phyloP scores from a whole-genome alignment of 352 stramenopile genomes.

The Phytophthora ramorum region DNA sequence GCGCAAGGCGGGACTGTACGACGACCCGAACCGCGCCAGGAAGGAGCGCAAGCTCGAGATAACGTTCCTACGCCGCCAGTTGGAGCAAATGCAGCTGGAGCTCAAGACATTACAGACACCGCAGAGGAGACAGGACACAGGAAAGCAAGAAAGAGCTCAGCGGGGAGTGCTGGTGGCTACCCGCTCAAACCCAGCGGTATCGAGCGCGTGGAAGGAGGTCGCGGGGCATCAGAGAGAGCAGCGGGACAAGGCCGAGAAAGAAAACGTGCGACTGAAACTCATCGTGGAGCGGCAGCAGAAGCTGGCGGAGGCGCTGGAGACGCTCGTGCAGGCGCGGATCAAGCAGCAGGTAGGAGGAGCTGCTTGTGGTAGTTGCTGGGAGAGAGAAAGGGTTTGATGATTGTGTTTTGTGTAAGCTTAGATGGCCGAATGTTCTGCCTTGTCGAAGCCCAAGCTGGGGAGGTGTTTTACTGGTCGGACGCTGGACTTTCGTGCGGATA shows the following conservation, averaged over 20 bases:
- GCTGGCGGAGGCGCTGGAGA: conserved; percentile 40
- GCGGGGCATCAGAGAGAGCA: conserved; percentile 34
- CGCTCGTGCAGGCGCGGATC: conserved; percentile 35
- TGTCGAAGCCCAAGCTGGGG: conserved; percentile 21
- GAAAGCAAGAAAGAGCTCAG: not conserved
- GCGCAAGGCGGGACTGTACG: conserved; percentile 32
- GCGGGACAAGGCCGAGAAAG: conserved; percentile 39
- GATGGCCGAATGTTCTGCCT: conserved; percentile 30
- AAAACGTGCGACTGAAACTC: conserved; percentile 43
- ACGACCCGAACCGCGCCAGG: conserved; percentile 47
- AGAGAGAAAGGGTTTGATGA: not conserved
- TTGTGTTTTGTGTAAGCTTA: conserved; percentile 13
- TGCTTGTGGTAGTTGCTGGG: not conserved
- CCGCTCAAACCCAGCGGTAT: conserved; percentile 15
- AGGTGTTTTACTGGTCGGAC: conserved; percentile 26
- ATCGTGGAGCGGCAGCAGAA: conserved; percentile 43
- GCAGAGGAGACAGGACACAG: not conserved
- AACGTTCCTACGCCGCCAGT: conserved; percentile 40
- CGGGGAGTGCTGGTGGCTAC: conserved; percentile 1
- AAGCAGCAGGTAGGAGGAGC: conserved; percentile 21
- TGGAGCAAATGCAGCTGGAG: conserved; percentile 44
- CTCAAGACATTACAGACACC: conserved; percentile 30
- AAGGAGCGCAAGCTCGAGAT: conserved; percentile 52
- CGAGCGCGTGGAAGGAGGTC: conserved; percentile 39
- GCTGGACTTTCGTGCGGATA: conserved; percentile 27